phyloP scores from a whole-genome alignment of 345 rosid species.

The Eucalyptus sp. region DNA sequence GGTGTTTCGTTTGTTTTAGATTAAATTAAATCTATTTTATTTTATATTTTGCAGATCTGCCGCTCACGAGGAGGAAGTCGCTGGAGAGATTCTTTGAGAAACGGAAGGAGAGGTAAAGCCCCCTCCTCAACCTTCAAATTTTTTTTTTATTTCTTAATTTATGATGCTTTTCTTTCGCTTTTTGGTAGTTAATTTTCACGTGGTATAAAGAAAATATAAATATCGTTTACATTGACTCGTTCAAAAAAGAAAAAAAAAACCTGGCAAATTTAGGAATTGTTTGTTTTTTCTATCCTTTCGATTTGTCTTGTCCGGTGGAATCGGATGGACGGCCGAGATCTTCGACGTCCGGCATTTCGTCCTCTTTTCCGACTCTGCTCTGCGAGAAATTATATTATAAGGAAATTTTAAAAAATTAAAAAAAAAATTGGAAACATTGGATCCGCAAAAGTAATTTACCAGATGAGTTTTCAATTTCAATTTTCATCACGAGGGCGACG shows the following conservation, averaged over 20 bases:
- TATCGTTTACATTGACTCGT: not conserved
- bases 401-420: not conserved
- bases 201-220: not conserved
- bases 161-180: not conserved
- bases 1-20: not conserved
- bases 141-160: not conserved
- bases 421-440: not conserved
- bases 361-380: not conserved
- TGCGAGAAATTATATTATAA: not conserved
- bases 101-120: conserved; percentile 74
- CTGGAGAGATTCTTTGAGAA: conserved; percentile 82
- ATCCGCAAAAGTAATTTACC: not conserved
- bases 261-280: not conserved
- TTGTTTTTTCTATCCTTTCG: not conserved
- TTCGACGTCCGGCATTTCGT: not conserved
- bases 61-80: conserved; percentile 59
- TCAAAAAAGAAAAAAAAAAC: not conserved
- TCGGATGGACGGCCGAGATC: not conserved
- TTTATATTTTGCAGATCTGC: conserved; percentile 33
- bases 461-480: not conserved
- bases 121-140: not conserved
- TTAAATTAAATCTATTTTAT: not conserved
- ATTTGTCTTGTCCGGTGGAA: not conserved
- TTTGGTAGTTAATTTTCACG: not conserved
- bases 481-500: not conserved